A percentile compares a stretch with the other conserved stretches of the same genome.
Evolutionary conservation across 306 rosid species (phyloP).

Genomic region (Senna siamea): DNA sequence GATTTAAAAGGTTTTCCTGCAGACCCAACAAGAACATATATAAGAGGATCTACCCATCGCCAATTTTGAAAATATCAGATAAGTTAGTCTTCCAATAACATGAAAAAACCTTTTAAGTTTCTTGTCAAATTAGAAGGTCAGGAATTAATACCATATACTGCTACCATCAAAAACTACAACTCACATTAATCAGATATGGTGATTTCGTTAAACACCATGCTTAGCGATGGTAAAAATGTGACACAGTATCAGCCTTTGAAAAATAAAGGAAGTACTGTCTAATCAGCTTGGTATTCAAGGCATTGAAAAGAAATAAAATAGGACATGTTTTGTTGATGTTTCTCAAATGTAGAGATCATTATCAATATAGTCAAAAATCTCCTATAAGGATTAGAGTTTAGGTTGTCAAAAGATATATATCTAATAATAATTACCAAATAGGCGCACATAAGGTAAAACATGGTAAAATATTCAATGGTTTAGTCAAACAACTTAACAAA

Average conservation of each 20-base stretch:
- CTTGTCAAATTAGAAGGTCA: neutral
- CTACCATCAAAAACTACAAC: neutral
- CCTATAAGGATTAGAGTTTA: neutral
- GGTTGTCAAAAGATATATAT: neutral
- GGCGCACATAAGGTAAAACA: neutral
- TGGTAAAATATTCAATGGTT: conserved; percentile 2
- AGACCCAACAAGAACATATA: neutral
- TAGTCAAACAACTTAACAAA: conserved; percentile 19
- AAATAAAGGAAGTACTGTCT: neutral
- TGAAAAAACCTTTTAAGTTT: neutral
- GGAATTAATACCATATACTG: neutral
- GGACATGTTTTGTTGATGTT: neutral
- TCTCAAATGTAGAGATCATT: neutral
- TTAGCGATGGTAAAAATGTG: neutral
- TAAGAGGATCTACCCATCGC: neutral
- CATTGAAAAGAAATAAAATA: conserved; percentile 16
- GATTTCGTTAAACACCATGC: neutral
- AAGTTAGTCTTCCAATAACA: neutral
- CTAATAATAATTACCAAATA: conserved; percentile 18
- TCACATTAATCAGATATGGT: neutral
- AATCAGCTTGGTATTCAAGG: conserved; percentile 10
- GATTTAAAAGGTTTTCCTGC: conserved; percentile 2
- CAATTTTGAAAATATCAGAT: conserved; percentile 5
- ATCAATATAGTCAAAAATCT: neutral
- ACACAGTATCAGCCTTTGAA: neutral